Percentiles rank a stretch among this genome's conserved stretches.
Evolutionary conservation across 2,329 filamentous ascomycete genomes (phyloP).

Genomic region (Pyrenochaeta sp.): DNA sequence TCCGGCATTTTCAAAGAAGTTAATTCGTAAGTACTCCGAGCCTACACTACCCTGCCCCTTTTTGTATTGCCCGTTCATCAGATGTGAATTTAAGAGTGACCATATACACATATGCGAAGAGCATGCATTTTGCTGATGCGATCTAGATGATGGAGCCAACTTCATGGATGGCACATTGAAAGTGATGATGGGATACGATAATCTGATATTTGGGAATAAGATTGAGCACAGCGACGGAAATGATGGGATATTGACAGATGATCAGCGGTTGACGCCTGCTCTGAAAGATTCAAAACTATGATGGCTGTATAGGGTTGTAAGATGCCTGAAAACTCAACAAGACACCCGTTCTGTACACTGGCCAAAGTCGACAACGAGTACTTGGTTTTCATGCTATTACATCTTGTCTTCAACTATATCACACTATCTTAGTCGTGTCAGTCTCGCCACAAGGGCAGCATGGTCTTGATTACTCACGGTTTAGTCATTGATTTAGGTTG

Average conservation of each 20-base stretch:
- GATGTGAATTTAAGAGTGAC: background rate
- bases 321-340: too few species aligned
- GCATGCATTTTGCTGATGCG: background rate
- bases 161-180: conserved; percentile 18
- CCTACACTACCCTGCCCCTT: background rate
- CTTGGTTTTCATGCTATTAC: too few species aligned
- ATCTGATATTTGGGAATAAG: conserved; percentile 16
- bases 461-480: too few species aligned
- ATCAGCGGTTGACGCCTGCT: conserved; percentile 15
- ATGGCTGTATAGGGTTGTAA: too few species aligned
- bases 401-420: too few species aligned
- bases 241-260: conserved; percentile 15
- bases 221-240: conserved; percentile 12
- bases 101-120: background rate
- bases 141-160: conserved; percentile 17
- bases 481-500: too few species aligned
- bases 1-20: conserved; percentile 11
- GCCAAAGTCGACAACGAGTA: too few species aligned
- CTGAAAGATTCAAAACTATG: conserved; percentile 17
- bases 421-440: too few species aligned
- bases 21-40: conserved; percentile 11
- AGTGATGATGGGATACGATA: conserved; percentile 16
- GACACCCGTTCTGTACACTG: too few species aligned
- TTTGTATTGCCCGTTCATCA: background rate
- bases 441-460: too few species aligned